Evolutionary conservation across 2,329 filamentous ascomycete genomes (phyloP), one percentile per base, ranked within the genome.

Genomic region (Blumeria hordei): DNA sequence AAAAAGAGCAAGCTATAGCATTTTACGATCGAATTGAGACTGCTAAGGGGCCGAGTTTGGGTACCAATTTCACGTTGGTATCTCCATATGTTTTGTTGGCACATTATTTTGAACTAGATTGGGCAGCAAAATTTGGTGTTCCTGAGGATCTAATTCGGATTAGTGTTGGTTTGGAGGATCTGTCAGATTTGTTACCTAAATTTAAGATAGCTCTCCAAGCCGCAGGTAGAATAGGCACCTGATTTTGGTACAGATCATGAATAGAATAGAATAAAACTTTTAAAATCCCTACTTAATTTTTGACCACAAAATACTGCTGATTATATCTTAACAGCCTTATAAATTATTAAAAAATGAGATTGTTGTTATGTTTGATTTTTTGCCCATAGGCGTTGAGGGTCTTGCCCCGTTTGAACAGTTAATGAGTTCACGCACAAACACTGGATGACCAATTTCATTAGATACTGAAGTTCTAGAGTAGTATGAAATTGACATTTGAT

Each of bases 1-100:
- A 73, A 1, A 77, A 74, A 56, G 71, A 74, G 34, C 80, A 88
- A 58, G 85, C 90, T 0, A 71, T 86, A 55, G 75, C 78, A 0
- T 95, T 96, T 67, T 95, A 83, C 67, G 88, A 98, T 68, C 74
- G 77, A 11, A 70, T 98, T 14, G 80, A 93, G 58, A 92, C 88
- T 1, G 81, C 87, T 41, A 98, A 98, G 68, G 92, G 92, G 0
- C 92, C 92, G 0, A 95, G 88, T 67, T 71, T 98, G 53, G 92
- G 92, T 1, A 96, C 92, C 0, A 98, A 98, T 67, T 98, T 98
- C 66, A 96, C 92, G 0, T 72, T 98, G 39, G 83, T 83, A 56
- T 94, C 83, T 52, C 92, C 92, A 0, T 98, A 94, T 66, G 87
- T 92, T 21, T 71, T 98, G 36, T 69, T 98, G 35, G 92, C 92